Percentiles rank a stretch among this genome's conserved stretches.
These are phyloP conservation scores for Neohortaea acidophila DNA, from an alignment of 495 filamentous ascomycete species.

Conservation along the genomic window DNA sequence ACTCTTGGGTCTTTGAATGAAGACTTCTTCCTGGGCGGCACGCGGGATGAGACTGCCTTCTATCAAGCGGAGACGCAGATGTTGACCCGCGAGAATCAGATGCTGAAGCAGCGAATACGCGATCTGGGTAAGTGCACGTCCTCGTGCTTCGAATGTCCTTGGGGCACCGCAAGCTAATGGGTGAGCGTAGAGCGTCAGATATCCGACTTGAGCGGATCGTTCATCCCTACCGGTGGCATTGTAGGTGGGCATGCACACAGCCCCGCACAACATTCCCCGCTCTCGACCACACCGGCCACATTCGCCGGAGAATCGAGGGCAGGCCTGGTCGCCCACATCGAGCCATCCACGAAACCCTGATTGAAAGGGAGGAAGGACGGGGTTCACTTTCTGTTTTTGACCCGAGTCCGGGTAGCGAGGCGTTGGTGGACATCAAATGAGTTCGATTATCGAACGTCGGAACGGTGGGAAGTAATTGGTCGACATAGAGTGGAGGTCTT, in stretches of 20 bases:
- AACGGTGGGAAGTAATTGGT: no score
- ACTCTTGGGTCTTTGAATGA: conserved; percentile 6
- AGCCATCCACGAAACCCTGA: background rate
- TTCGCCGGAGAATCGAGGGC: background rate
- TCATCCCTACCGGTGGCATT: background rate
- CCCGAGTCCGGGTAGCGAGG: no score
- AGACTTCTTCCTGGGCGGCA: conserved; percentile 15
- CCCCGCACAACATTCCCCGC: conserved; percentile 8
- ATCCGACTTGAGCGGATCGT: background rate
- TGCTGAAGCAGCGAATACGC: conserved; percentile 70
- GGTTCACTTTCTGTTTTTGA: no score
- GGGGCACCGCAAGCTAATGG: no score
- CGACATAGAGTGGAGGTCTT: no score
- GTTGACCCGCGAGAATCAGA: conserved; percentile 80
- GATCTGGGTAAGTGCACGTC: conserved; percentile 48
- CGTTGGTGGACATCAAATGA: no score
- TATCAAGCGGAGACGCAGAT: conserved; percentile 87
- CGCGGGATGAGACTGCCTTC: conserved; percentile 66
- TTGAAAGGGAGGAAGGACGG: no score
- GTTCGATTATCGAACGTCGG: no score
- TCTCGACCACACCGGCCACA: conserved; percentile 5
- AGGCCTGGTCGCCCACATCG: background rate
- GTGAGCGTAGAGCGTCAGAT: conserved; percentile 10
- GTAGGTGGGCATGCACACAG: background rate
- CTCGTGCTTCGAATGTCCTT: background rate